Percentiles rank a stretch among this genome's conserved stretches.
Conservation (phyloP, 805 yeast species). For the Kodamaea jinghongensis region DNA sequence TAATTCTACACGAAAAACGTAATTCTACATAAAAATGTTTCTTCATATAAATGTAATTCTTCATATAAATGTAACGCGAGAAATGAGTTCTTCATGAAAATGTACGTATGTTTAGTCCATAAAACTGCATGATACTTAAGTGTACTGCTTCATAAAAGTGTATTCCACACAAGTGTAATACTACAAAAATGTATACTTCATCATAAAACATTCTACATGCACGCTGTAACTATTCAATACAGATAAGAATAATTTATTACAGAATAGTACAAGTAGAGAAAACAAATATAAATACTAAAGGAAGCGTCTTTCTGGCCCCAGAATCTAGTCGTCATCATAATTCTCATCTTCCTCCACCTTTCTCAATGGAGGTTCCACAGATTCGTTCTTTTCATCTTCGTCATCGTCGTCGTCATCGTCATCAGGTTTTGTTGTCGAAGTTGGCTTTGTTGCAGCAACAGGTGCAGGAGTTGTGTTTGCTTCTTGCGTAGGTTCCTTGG, state of each 20-base stretch:
- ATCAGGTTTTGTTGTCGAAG: slow-evolving; percentile 14
- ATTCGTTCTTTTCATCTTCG: slow-evolving; percentile 24
- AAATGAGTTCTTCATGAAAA: too few species aligned
- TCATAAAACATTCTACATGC: not conserved
- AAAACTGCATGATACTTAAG: too few species aligned
- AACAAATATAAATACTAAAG: slow-evolving; percentile 6
- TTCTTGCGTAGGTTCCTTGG: not conserved
- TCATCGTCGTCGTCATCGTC: slow-evolving; percentile 31
- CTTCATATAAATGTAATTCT: too few species aligned
- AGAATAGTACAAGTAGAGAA: slow-evolving; percentile 10
- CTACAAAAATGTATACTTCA: not conserved
- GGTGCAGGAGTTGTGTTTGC: slow-evolving; percentile 1
- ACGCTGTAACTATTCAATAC: not conserved
- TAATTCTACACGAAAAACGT: too few species aligned
- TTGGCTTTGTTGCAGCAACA: slow-evolving; percentile 5
- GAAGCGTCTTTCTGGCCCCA: slow-evolving; percentile 1
- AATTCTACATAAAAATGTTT: too few species aligned
- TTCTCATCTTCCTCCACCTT: slow-evolving; percentile 46
- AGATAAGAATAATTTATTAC: slow-evolving; percentile 5
- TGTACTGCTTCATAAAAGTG: too few species aligned
- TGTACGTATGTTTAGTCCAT: too few species aligned
- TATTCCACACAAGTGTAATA: too few species aligned
- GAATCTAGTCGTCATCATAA: slow-evolving; percentile 39
- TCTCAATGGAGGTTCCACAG: slow-evolving; percentile 44
- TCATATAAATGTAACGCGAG: too few species aligned